Evolutionary conservation across 2,329 filamentous ascomycete species (phyloP).

Genomic region (Coniochaeta ligniaria): DNA sequence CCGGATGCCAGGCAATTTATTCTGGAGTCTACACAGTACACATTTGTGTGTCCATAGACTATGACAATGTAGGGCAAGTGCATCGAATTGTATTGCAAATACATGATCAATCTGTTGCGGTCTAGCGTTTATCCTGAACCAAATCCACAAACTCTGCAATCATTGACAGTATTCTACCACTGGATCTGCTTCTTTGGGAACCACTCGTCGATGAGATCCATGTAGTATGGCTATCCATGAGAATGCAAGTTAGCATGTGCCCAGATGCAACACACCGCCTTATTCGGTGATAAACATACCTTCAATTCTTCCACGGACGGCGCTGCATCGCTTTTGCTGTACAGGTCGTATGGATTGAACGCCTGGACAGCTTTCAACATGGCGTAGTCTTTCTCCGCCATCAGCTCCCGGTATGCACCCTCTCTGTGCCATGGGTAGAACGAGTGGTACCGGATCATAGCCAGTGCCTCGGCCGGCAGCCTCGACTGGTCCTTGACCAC

Average conservation of each 20-base stretch:
- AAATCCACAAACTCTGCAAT: too few species aligned
- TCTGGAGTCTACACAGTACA: too few species aligned
- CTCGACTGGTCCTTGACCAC: conserved; percentile 75
- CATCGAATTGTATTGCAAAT: too few species aligned
- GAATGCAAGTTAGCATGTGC: not conserved
- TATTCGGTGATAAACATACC: conserved; percentile 26
- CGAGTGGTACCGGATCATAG: conserved; percentile 87
- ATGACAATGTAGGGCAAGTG: too few species aligned
- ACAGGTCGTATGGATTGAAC: conserved; percentile 85
- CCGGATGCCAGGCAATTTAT: too few species aligned
- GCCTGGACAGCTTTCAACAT: conserved; percentile 76
- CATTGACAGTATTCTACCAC: too few species aligned
- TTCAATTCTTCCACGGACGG: conserved; percentile 71
- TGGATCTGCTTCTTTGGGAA: conserved; percentile 59
- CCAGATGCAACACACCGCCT: not conserved
- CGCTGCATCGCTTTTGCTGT: conserved; percentile 82
- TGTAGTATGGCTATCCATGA: conserved; percentile 60
- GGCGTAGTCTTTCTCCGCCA: conserved; percentile 70
- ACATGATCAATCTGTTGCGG: too few species aligned
- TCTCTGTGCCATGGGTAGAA: conserved; percentile 87
- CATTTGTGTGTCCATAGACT: too few species aligned
- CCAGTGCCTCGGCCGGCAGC: conserved; percentile 72
- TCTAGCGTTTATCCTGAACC: too few species aligned
- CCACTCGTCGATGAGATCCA: conserved; percentile 66
- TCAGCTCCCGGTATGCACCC: conserved; percentile 71